phyloP scores from a whole-genome alignment of 148 eudicot species.

The Tetragonia tetragonoides region DNA sequence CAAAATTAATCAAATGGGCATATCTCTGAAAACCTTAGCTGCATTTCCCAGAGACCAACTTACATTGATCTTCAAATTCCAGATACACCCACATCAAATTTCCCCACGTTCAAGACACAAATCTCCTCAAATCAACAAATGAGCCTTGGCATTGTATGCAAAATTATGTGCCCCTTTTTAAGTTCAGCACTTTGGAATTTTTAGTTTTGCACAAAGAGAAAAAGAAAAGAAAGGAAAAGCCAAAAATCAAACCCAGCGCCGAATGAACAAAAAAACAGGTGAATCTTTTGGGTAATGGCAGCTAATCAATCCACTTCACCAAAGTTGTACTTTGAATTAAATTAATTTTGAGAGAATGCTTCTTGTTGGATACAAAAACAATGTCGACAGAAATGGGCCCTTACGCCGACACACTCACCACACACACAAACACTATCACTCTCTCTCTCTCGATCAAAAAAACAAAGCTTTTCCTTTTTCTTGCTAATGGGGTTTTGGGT shows the following conservation, averaged over 20 bases:
- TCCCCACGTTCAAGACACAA: background rate
- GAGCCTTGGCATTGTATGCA: conserved; percentile 20
- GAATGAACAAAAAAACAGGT: conserved; percentile 24
- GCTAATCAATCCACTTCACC: conserved; percentile 35
- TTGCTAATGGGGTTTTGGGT: background rate
- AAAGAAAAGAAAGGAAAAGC: background rate
- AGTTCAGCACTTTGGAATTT: background rate
- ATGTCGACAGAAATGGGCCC: conserved; percentile 51
- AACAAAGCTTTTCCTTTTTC: background rate
- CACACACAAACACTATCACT: conserved; percentile 12
- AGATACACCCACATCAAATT: conserved; percentile 15
- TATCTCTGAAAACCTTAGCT: conserved; percentile 19
- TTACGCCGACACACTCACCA: conserved; percentile 54
- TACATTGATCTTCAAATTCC: conserved; percentile 17
- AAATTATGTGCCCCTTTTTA: conserved; percentile 17
- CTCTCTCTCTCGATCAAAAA: background rate
- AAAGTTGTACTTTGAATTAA: conserved; percentile 23
- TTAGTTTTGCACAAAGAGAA: background rate
- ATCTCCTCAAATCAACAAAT: conserved; percentile 12
- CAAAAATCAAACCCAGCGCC: conserved; percentile 31
- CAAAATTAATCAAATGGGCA: conserved; percentile 9
- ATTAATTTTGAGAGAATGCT: conserved; percentile 21
- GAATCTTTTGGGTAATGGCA: conserved; percentile 21
- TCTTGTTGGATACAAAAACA: conserved; percentile 35
- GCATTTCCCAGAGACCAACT: conserved; percentile 28